These are phyloP conservation scores for Aspergillus wentii DNA, from an alignment of 495 filamentous ascomycete genomes.

Conservation along the genomic window DNA sequence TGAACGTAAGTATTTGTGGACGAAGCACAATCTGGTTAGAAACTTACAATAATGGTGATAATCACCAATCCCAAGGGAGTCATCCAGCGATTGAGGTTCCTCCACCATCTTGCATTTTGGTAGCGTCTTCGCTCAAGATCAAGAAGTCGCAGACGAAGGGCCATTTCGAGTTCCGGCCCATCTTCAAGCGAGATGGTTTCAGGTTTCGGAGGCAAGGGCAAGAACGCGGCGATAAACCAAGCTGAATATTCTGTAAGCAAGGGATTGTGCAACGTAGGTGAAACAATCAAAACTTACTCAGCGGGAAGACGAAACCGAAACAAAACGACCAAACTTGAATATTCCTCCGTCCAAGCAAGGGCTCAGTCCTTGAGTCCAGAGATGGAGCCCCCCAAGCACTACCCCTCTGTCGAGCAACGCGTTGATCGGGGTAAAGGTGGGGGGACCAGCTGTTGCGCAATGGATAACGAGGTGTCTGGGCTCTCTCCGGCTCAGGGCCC, in stretches of 20 bases:
- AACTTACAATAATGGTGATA: slow-evolving; percentile 66
- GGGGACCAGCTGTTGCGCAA: slow-evolving; percentile 63
- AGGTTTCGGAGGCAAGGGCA: slow-evolving; percentile 66
- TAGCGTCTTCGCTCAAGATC: slow-evolving; percentile 58
- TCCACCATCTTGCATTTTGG: slow-evolving; percentile 88
- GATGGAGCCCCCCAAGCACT: slow-evolving; percentile 65
- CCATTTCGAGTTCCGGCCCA: slow-evolving; percentile 32
- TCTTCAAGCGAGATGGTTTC: slow-evolving; percentile 24
- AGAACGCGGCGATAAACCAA: slow-evolving; percentile 81
- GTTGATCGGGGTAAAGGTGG: slow-evolving; percentile 62
- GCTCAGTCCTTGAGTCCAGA: slow-evolving; percentile 55
- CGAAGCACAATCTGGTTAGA: background rate
- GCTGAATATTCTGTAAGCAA: slow-evolving; percentile 31
- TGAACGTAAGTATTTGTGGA: background rate
- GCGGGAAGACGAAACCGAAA: slow-evolving; percentile 79
- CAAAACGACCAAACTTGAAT: slow-evolving; percentile 84
- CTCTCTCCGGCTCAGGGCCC: slow-evolving; percentile 19
- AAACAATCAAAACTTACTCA: slow-evolving; percentile 53
- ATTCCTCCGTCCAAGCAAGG: slow-evolving; percentile 62
- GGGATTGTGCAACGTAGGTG: background rate
- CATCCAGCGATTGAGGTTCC: slow-evolving; percentile 86
- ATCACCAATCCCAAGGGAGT: slow-evolving; percentile 71
- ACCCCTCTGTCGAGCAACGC: slow-evolving; percentile 25
- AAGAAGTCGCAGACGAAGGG: slow-evolving; percentile 39
- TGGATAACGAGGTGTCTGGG: slow-evolving; percentile 19